These are phyloP conservation scores for Oryza officinalis DNA, from an alignment of 176 grass and related monocot genomes.

Conservation along the genomic window DNA sequence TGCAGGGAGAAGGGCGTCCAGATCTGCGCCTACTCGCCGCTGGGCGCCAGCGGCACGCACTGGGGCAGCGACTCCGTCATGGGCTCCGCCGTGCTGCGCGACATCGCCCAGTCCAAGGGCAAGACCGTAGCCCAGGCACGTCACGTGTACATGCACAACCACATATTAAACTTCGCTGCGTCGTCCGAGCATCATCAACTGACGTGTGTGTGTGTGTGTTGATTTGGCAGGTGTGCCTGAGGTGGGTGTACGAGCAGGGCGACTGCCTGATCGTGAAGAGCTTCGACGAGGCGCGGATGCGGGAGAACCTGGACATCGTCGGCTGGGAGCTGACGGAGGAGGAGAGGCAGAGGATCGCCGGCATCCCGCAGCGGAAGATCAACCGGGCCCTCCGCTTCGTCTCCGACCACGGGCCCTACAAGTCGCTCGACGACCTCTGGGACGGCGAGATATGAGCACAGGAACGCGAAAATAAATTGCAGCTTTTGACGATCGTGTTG, in stretches of 20 bases:
- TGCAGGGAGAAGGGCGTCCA: constrained; percentile 61
- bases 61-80: constrained; percentile 77
- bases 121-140: constrained; percentile 60
- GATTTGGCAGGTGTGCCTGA: constrained; percentile 51
- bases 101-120: constrained; percentile 56
- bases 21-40: constrained; percentile 67
- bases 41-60: constrained; percentile 63
- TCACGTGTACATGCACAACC: not conserved
- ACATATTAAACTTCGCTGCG: not conserved
- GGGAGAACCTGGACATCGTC: constrained; percentile 61
- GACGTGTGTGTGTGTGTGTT: not conserved
- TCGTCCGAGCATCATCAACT: not conserved
- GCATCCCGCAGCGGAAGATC: constrained; percentile 53
- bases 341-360: constrained; percentile 37
- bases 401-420: constrained; percentile 44
- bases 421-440: constrained; percentile 61
- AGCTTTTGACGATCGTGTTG: not conserved
- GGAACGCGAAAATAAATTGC: no score
- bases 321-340: constrained; percentile 67
- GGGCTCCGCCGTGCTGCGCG: constrained; percentile 45
- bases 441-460: constrained; percentile 55
- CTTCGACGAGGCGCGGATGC: constrained; percentile 56
- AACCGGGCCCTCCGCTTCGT: constrained; percentile 43
- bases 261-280: constrained; percentile 71
- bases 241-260: constrained; percentile 71